Evolutionary conservation across 2,329 filamentous ascomycete genomes (phyloP).

Genomic region (Colletotrichum camelliae): DNA sequence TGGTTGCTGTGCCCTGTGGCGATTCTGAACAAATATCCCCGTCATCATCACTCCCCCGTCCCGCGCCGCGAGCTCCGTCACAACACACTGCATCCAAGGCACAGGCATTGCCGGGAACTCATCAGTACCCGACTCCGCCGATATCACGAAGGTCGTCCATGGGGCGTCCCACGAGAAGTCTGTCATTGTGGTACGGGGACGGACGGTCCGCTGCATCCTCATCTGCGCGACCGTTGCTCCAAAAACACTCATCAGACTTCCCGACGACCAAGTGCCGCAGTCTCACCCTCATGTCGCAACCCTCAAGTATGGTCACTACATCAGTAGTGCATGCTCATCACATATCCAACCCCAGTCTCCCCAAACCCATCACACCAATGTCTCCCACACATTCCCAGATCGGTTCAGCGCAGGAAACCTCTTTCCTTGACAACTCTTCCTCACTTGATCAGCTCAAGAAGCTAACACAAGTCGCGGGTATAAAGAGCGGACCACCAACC

Average conservation of each 20-base stretch:
- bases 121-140: slow-evolving; percentile 25
- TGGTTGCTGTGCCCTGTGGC: slow-evolving; percentile 19
- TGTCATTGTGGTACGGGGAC: slow-evolving; percentile 28
- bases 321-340: slow-evolving; percentile 69
- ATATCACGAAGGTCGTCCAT: slow-evolving; percentile 24
- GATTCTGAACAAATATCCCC: slow-evolving; percentile 19
- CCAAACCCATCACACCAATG: slow-evolving; percentile 54
- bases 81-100: slow-evolving; percentile 12
- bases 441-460: slow-evolving; percentile 75
- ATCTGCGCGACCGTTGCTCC: slow-evolving; percentile 39
- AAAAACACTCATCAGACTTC: slow-evolving; percentile 50
- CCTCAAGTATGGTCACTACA: slow-evolving; percentile 69
- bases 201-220: slow-evolving; percentile 36
- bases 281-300: slow-evolving; percentile 57
- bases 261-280: slow-evolving; percentile 46
- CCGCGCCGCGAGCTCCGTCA: neutral
- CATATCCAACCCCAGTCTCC: slow-evolving; percentile 69
- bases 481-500: slow-evolving; percentile 92
- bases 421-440: slow-evolving; percentile 58
- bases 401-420: slow-evolving; percentile 40
- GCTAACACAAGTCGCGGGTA: slow-evolving; percentile 83
- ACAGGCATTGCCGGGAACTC: slow-evolving; percentile 1
- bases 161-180: slow-evolving; percentile 33
- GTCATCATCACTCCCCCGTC: neutral
- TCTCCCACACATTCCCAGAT: slow-evolving; percentile 52